These are phyloP conservation scores for Colletotrichum sublineola DNA, from an alignment of 2,329 filamentous ascomycete species.

Conservation along the genomic window DNA sequence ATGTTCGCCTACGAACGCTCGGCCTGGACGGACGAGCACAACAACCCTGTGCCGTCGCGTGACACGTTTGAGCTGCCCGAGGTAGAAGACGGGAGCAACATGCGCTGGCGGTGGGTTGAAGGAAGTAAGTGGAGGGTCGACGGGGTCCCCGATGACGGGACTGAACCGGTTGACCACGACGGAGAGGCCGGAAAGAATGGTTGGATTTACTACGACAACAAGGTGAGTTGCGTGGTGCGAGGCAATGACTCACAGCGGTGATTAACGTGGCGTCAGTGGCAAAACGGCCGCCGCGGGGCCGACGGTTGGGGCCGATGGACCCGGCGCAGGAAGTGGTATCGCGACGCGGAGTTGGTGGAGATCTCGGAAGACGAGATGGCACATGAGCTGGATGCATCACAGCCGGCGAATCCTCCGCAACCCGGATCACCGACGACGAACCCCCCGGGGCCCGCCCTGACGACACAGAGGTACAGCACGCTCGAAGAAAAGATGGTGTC, in stretches of 20 bases:
- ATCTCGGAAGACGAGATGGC: conserved; percentile 56
- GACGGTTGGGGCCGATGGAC: conserved; percentile 98
- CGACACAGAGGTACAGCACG: conserved; percentile 52
- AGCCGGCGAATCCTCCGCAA: conserved; percentile 21
- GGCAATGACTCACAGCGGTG: neutral
- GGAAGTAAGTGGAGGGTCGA: conserved; percentile 90
- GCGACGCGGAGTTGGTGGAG: conserved; percentile 95
- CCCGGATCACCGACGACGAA: conserved; percentile 30
- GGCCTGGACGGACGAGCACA: conserved; percentile 96
- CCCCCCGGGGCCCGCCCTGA: conserved; percentile 34
- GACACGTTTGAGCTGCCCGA: conserved; percentile 76
- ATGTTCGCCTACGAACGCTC: conserved; percentile 91
- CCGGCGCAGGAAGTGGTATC: conserved; percentile 92
- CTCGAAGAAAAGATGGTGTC: conserved; percentile 55
- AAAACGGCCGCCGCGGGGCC: conserved; percentile 83
- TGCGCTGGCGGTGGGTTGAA: conserved; percentile 82
- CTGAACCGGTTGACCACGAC: conserved; percentile 63
- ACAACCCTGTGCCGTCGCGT: conserved; percentile 82
- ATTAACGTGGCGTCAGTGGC: conserved; percentile 73
- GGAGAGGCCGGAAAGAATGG: conserved; percentile 76
- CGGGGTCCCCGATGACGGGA: conserved; percentile 70
- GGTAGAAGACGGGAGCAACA: conserved; percentile 70
- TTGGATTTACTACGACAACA: conserved; percentile 99
- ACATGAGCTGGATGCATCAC: conserved; percentile 39
- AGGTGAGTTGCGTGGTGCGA: conserved; percentile 66